Conservation (phyloP, 2,329 filamentous ascomycete genomes). For the Nemania serpens region DNA sequence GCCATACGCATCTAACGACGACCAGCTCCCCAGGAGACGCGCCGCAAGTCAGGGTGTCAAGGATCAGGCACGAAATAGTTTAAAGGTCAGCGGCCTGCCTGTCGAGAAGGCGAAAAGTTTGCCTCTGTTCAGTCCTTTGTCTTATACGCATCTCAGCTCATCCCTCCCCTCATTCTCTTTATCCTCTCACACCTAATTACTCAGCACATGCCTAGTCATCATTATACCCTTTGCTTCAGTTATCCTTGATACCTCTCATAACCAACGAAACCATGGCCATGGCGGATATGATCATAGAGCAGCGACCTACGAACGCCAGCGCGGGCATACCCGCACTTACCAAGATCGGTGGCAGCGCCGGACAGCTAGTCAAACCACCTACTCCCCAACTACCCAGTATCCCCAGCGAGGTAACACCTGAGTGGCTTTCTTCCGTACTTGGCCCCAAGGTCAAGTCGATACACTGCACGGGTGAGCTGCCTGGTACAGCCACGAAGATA, state of each 20-base stretch:
- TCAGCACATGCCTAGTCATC: not conserved
- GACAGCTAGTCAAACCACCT: slow-evolving; percentile 2
- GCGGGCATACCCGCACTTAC: not conserved
- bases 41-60: slow-evolving; percentile 12
- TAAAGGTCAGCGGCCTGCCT: slow-evolving; percentile 25
- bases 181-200: not conserved
- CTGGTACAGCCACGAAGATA: slow-evolving; percentile 36
- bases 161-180: not conserved
- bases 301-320: not conserved
- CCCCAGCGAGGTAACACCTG: slow-evolving; percentile 32
- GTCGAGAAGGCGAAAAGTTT: slow-evolving; percentile 3
- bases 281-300: slow-evolving; percentile 20
- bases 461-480: slow-evolving; percentile 25
- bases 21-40: slow-evolving; percentile 16
- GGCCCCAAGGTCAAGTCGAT: slow-evolving; percentile 29
- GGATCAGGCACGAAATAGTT: slow-evolving; percentile 21
- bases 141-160: slow-evolving; percentile 9
- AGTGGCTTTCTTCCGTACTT: slow-evolving; percentile 33
- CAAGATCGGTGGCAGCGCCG: slow-evolving; percentile 1
- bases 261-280: not conserved
- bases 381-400: slow-evolving; percentile 25
- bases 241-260: not conserved
- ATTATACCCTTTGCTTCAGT: not conserved
- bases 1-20: slow-evolving; percentile 8
- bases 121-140: slow-evolving; percentile 5